Conservation (phyloP, 1,284 basidiomycete genomes). For the Meira miltonrushii region DNA sequence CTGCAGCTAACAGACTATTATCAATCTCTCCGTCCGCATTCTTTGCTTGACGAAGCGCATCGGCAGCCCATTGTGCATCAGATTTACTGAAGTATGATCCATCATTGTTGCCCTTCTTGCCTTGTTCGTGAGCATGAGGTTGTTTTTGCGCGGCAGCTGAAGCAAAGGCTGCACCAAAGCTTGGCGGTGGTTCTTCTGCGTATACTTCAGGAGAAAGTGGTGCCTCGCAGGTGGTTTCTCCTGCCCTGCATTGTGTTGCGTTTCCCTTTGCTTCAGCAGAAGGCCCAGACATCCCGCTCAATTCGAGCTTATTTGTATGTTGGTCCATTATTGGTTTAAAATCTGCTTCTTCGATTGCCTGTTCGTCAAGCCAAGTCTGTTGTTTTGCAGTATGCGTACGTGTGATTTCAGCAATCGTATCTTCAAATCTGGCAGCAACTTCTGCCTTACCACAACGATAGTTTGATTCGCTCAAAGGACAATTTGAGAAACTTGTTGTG, state of each 20-base stretch:
- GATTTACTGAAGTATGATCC: slow-evolving; percentile 9
- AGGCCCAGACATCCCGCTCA: no score
- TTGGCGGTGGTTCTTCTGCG: slow-evolving; percentile 30
- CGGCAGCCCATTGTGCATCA: slow-evolving; percentile 7
- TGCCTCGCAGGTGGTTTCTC: not conserved
- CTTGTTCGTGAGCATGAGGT: slow-evolving; percentile 3
- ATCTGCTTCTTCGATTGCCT: no score
- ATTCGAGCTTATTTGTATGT: no score
- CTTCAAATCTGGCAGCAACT: no score
- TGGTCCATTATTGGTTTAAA: no score
- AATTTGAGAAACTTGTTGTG: no score
- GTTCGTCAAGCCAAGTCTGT: no score
- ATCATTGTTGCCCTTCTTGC: slow-evolving; percentile 14
- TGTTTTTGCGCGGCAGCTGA: not conserved
- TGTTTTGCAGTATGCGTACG: no score
- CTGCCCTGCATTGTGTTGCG: not conserved
- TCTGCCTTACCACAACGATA: no score
- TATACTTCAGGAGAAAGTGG: slow-evolving; percentile 26
- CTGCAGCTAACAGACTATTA: slow-evolving; percentile 24
- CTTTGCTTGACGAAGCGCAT: slow-evolving; percentile 8
- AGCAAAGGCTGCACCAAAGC: slow-evolving; percentile 9
- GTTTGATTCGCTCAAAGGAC: no score
- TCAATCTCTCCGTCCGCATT: slow-evolving; percentile 22
- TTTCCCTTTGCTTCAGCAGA: not conserved
- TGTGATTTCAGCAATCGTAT: no score